These are phyloP conservation scores for Sugiyamaella mastotermitis DNA, from an alignment of 805 yeast genomes.

Conservation along the genomic window DNA sequence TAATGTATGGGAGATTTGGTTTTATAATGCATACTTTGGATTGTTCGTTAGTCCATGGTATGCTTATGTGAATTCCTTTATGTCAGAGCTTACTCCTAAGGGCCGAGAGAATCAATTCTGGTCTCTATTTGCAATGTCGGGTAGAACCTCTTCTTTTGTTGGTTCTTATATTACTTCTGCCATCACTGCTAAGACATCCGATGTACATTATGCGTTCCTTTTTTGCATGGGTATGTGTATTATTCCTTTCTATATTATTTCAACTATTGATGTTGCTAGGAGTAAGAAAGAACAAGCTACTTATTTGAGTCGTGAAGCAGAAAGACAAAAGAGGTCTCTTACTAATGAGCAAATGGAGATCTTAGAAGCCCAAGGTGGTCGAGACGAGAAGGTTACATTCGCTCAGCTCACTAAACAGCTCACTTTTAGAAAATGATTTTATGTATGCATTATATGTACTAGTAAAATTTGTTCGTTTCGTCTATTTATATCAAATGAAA, in stretches of 20 bases:
- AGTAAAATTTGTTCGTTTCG: too few species aligned
- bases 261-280: constrained; percentile 8
- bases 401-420: constrained; percentile 5
- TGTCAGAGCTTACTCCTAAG: too few species aligned
- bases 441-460: too few species aligned
- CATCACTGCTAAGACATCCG: constrained; percentile 13
- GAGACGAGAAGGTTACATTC: constrained; percentile 3
- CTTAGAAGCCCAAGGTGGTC: constrained; percentile 12
- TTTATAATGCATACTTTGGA: too few species aligned
- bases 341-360: constrained; percentile 11
- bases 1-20: too few species aligned
- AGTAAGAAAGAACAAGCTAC: constrained; percentile 11
- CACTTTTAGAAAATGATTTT: too few species aligned
- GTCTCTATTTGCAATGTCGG: constrained; percentile 13
- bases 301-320: constrained; percentile 10
- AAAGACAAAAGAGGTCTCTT: constrained; percentile 8
- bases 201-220: constrained; percentile 11
- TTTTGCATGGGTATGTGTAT: constrained; percentile 14
- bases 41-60: too few species aligned
- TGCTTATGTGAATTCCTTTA: too few species aligned
- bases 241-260: constrained; percentile 11
- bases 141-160: constrained; percentile 14
- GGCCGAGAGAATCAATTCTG: constrained; percentile 13
- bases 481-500: too few species aligned
- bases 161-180: constrained; percentile 15